phyloP scores from a whole-genome alignment of 2,329 filamentous ascomycete genomes.

The Anthostomella pinea region DNA sequence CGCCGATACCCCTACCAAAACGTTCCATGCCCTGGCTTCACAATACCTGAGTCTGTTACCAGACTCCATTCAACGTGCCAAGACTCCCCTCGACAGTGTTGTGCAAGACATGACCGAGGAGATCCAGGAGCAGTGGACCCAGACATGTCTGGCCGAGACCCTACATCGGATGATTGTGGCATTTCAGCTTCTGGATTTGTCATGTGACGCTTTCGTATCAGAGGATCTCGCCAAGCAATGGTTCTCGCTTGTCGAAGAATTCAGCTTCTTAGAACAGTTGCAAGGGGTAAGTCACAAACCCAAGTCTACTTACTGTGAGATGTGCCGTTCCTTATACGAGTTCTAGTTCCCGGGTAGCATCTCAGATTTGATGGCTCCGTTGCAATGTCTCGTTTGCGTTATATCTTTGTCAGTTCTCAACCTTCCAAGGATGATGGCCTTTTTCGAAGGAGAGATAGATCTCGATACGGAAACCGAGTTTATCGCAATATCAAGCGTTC shows the following conservation, averaged over 20 bases:
- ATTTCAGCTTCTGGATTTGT: slow-evolving; percentile 65
- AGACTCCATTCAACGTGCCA: slow-evolving; percentile 47
- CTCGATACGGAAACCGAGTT: slow-evolving; percentile 50
- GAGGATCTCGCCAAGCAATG: slow-evolving; percentile 62
- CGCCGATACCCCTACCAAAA: slow-evolving; percentile 32
- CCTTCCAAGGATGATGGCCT: slow-evolving; percentile 54
- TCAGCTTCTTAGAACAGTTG: slow-evolving; percentile 67
- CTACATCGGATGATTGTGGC: slow-evolving; percentile 71
- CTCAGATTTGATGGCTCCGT: slow-evolving; percentile 53
- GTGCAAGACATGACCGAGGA: slow-evolving; percentile 43
- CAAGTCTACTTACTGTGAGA: neutral
- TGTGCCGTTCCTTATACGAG: slow-evolving; percentile 39
- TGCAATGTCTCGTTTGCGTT: slow-evolving; percentile 68
- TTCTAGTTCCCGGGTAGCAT: slow-evolving; percentile 19
- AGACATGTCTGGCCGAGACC: slow-evolving; percentile 56
- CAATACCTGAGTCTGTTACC: slow-evolving; percentile 47
- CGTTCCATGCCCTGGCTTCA: slow-evolving; percentile 44
- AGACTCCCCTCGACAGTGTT: slow-evolving; percentile 46
- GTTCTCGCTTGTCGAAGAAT: slow-evolving; percentile 70
- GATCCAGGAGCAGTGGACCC: slow-evolving; percentile 26
- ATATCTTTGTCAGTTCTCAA: slow-evolving; percentile 73
- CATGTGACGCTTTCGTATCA: slow-evolving; percentile 52
- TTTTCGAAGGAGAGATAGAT: slow-evolving; percentile 51
- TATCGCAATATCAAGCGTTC: slow-evolving; percentile 64
- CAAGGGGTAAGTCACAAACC: slow-evolving; percentile 44